Conservation (phyloP, 345 rosid genomes). For the Moricandia moricandioides region DNA sequence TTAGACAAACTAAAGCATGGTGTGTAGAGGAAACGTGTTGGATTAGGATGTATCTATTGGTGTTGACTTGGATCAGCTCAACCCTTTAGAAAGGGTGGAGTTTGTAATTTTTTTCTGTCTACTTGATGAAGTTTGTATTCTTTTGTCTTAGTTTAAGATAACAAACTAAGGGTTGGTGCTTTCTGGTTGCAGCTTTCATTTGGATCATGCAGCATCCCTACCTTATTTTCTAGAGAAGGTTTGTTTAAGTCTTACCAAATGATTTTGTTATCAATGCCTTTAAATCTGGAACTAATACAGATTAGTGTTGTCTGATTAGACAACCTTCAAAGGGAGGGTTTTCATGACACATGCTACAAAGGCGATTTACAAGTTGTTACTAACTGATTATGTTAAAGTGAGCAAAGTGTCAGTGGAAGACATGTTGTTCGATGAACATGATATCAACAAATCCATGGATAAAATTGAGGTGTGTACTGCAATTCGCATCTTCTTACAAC, state of each 20-base stretch:
- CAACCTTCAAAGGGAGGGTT: conserved; percentile 84
- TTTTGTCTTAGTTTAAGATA: neutral
- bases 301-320: conserved; percentile 41
- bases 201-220: conserved; percentile 97
- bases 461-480: conserved; percentile 70
- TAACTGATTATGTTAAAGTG: conserved; percentile 94
- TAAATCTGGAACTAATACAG: conserved; percentile 4
- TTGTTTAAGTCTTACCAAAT: conserved; percentile 8
- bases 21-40: too few relatives aligned
- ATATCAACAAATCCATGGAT: conserved; percentile 83
- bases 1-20: too few relatives aligned
- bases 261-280: neutral
- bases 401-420: conserved; percentile 98
- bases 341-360: conserved; percentile 99
- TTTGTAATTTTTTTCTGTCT: neutral
- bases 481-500: neutral
- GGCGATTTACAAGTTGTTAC: conserved; percentile 79
- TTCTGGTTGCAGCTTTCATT: conserved; percentile 78
- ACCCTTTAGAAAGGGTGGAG: too few relatives aligned
- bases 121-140: neutral
- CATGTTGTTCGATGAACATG: conserved; percentile 92
- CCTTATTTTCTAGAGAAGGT: conserved; percentile 98
- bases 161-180: neutral
- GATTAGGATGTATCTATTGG: too few relatives aligned
- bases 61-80: too few relatives aligned